A percentile compares a stretch with the other conserved stretches of the same genome.
Conservation (phyloP, 2,329 filamentous ascomycete genomes). For the Fonsecaea multimorphosa region DNA sequence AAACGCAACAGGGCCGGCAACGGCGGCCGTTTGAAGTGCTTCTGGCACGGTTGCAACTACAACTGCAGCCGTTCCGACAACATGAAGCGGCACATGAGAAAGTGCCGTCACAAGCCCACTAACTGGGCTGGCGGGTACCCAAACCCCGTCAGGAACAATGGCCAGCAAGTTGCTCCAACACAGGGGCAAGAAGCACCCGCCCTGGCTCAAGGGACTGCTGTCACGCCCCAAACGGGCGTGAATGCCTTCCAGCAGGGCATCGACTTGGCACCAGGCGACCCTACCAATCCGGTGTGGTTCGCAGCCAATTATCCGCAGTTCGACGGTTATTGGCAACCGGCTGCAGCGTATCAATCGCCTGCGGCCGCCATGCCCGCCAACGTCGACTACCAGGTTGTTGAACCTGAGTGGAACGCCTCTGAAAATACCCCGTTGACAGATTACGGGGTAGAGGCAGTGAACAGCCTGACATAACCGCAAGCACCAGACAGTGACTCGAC, state of each 20-base stretch:
- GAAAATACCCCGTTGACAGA: neutral
- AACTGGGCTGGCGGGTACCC: neutral
- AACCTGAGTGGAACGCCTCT: neutral
- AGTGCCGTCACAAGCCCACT: neutral
- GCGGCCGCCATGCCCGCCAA: neutral
- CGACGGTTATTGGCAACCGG: neutral
- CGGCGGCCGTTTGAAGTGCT: neutral
- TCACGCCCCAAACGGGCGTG: neutral
- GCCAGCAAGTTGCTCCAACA: too few species aligned
- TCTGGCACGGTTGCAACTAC: neutral
- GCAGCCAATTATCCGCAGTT: neutral
- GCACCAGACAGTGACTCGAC: neutral
- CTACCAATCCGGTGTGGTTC: neutral
- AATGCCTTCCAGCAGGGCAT: neutral
- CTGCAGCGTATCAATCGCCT: neutral
- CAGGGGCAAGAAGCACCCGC: neutral
- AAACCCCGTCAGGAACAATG: neutral
- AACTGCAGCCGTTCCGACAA: slow-evolving; percentile 8
- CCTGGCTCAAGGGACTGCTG: neutral
- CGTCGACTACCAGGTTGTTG: neutral
- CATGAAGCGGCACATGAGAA: slow-evolving; percentile 15
- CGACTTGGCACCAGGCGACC: neutral
- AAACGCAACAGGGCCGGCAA: too few species aligned
- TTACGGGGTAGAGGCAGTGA: neutral
- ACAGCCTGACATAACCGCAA: neutral